Base-by-base conservation (phyloP, 208 protist species). In the Leishmania guyanensis region DNA sequence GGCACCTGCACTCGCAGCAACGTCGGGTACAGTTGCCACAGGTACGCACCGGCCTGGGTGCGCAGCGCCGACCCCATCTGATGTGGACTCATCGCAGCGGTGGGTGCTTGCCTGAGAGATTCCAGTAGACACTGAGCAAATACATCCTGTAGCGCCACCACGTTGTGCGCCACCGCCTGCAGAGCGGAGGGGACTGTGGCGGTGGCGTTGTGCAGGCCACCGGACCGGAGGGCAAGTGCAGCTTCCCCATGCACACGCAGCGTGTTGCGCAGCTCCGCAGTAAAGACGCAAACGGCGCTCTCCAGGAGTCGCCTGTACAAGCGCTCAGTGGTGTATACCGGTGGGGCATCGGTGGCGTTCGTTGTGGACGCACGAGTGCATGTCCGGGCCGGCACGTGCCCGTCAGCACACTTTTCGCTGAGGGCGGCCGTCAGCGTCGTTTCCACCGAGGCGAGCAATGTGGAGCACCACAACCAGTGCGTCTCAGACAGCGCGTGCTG, bases 401-500 rank as follows among this genome's bases (percentile, higher is more conserved):
- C 50, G 26, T 29, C 46, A n/a, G 29, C 48, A 29, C 26, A 29
- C 0, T 56, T 46, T 39, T 62, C 29, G 29, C 72, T 9, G 8
- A 79, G 51, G 12, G 46, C 53, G 1, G 62, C 54, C 29, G 12
- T 6, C 74, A 86, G 20, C 29, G 66, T 62, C 1, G n/a, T 51
- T 75, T 82, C 82, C 22, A 79, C 65, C 48, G 58, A 68, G n/a
- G 77, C 70, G n/a, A 84, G 36, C 39, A 75, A 9, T 56, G 48
- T 72, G 26, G 20, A 39, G 26, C 77, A 82, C 70, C 56, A 80
- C 33, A 88, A 33, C 75, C 79, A 88, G 26, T 84, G 76, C 22
- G 85, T 79, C 62, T 88, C 85, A 2, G 85, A 86, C 26, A 86
- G 58, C 9, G 72, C 48, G 62, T 83, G 80, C 64, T 79, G 77